These are phyloP conservation scores for Vanderwaltozyma polyspora DNA, from an alignment of 805 yeast genomes.

Conservation along the genomic window DNA sequence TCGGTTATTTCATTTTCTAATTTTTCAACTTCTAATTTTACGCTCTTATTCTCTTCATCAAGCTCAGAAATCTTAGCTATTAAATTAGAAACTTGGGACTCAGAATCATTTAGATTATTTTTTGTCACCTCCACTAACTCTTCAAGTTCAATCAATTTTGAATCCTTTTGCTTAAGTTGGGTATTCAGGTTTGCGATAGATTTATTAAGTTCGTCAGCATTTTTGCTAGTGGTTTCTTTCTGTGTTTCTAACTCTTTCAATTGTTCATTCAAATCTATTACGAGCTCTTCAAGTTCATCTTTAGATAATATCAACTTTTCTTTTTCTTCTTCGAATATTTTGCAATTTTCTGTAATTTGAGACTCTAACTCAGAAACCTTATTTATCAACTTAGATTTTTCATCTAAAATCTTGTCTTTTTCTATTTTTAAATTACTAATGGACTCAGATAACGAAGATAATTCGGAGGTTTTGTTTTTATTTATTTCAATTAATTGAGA, in stretches of 20 bases:
- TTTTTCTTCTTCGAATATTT: neutral
- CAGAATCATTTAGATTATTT: too few species aligned
- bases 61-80: too few species aligned
- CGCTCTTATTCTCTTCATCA: too few species aligned
- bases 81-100: too few species aligned
- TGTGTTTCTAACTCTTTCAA: neutral
- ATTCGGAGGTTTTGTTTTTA: slow-evolving; percentile 7
- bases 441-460: slow-evolving; percentile 6
- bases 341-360: neutral
- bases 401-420: slow-evolving; percentile 3
- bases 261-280: neutral
- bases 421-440: slow-evolving; percentile 5
- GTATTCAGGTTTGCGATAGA: neutral
- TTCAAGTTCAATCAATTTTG: slow-evolving; percentile 21
- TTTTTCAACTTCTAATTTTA: too few species aligned
- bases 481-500: slow-evolving; percentile 6
- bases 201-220: neutral
- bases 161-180: neutral
- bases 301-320: neutral
- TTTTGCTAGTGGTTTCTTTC: neutral
- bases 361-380: slow-evolving; percentile 3
- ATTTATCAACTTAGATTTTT: slow-evolving; percentile 2
- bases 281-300: neutral
- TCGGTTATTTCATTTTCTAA: neutral
- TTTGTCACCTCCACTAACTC: slow-evolving; percentile 36